Base-by-base conservation (phyloP, 2,329 filamentous ascomycete species). In the Biscogniauxia mediterranea region DNA sequence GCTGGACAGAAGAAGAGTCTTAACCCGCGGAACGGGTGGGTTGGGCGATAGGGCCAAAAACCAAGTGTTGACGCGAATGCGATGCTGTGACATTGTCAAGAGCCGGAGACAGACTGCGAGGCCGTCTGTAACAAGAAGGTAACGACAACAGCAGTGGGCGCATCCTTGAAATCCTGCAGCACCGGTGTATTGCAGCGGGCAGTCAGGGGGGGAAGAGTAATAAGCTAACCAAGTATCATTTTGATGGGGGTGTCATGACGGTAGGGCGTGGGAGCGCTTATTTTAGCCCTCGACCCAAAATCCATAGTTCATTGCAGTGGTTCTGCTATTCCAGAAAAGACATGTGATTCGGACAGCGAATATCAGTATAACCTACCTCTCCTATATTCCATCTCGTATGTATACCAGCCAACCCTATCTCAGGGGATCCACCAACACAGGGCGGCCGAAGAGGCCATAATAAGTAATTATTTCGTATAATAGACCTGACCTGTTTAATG, bases 101-200 rank as follows among this genome's bases (percentile, higher is more conserved):
- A 59, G 59, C 58, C 46, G 53, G 61, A 61, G 58, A 63, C 59
- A 62, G 46, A 61, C 62, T 66, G 61, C 61, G 62, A 65, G 57
- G 32, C 51, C 55, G 54, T 28, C 66, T 66, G 66, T 68, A 68
- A 68, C 64, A 61, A 68, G 66, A 68, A 68, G 66, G 66, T 68
- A 68, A 68, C 62, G 66, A 63, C 52, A 46, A 46, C 38, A 46
- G 17, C 38, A 17, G 38, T 46, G 38, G 38, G 38, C 17, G 38
- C 38, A 46, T 46, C 38, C 38, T 46, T 46, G 38, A 46, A 46
- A 46, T n/a, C 38, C 38, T 46, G 38, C 38, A 46, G 38, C 13
- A 46, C 17, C 38, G 38, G 38, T n/a, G 38, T 46, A 46, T 46
- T 46, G 38, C 38, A 46, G 38, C 38, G 38, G 15, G 38, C 38